Evolutionary conservation across 1,139 yeast species (phyloP), one percentile per base, ranked within the genome.

Genomic region (Arxiozyma telluris): DNA sequence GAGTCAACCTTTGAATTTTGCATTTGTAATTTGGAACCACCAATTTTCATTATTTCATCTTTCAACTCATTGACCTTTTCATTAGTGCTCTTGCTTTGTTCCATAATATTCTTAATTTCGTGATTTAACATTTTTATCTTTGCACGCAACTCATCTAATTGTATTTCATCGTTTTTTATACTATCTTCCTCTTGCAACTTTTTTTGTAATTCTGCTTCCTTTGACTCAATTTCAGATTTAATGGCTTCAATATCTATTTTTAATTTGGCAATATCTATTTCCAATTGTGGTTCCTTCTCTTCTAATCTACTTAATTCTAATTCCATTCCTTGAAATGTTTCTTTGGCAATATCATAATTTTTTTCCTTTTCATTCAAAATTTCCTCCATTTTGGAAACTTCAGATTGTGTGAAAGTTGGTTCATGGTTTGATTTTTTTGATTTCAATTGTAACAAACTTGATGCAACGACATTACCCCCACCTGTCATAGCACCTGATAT

Each of bases 401-500:
- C 91, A 34, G 79, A 81, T 41, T 79, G 82, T n/a, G 85, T 70
- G 44, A 57, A 61, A 9, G 50, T 25, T 18, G 62, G 62, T 1
- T 71, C 62, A 18, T 41, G 17, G 23, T 39, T 30, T 8, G 48
- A 21, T 20, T 63, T 60, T 3, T 49, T 54, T 1, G 57, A 44
- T 23, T 51, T 51, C 2, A 73, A 62, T 50, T 64, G 69, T 76
- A 74, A 72, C 39, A 73, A 67, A 18, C 76, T 77, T 46, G 65
- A 68, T 18, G 80, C 76, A 18, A 80, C 81, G 49, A 78, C 74
- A 50, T 78, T 80, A 53, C 98, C 98, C 71, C 99, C 99, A 64
- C 99, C 99, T 51, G 95, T 83, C 86, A 94, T 85, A 1, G 98
- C 87, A 70, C 99, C 99, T 1, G 96, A 87, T n/a, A 86, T 82